A percentile compares a stretch with the other conserved stretches of the same genome.
Conservation (phyloP, 805 yeast genomes). For the Ogataea wickerhamii region DNA sequence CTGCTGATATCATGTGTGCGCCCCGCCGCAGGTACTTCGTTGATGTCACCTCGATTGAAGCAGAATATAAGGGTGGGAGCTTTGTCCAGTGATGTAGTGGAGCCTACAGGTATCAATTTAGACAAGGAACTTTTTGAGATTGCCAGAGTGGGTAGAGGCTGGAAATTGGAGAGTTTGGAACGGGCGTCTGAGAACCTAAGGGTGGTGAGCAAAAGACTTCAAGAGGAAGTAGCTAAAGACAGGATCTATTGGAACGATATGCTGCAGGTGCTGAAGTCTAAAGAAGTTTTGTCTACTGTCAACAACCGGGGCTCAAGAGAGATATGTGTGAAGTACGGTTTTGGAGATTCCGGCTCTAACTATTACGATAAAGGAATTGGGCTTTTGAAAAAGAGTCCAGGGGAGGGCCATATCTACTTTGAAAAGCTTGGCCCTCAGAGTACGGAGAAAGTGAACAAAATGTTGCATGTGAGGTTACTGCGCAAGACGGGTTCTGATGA, state of each 20-base stretch:
- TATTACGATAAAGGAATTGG: conserved; percentile 77
- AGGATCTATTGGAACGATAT: conserved; percentile 62
- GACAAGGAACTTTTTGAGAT: conserved; percentile 23
- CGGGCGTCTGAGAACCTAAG: conserved; percentile 51
- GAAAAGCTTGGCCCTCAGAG: conserved; percentile 33
- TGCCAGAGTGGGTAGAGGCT: conserved; percentile 58
- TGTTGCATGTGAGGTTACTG: conserved; percentile 55
- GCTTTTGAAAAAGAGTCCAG: conserved; percentile 48
- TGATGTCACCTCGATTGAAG: conserved; percentile 82
- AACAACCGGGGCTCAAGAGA: conserved; percentile 51
- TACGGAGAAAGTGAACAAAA: conserved; percentile 38
- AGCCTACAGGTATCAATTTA: conserved; percentile 20
- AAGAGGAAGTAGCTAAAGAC: conserved; percentile 57
- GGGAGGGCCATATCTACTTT: conserved; percentile 43
- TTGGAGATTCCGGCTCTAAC: conserved; percentile 83
- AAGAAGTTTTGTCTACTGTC: conserved; percentile 67
- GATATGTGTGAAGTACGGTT: conserved; percentile 85
- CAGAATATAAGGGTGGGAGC: conserved; percentile 76
- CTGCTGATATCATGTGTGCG: conserved; percentile 72
- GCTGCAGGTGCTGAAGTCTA: conserved; percentile 38
- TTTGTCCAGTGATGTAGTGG: conserved; percentile 47
- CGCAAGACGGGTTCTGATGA: conserved; percentile 30
- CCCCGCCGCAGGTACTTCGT: conserved; percentile 81
- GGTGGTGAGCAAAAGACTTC: conserved; percentile 48
- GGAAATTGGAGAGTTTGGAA: conserved; percentile 74